phyloP scores from a whole-genome alignment of 2,329 filamentous ascomycete species.

The Nemania sp. region DNA sequence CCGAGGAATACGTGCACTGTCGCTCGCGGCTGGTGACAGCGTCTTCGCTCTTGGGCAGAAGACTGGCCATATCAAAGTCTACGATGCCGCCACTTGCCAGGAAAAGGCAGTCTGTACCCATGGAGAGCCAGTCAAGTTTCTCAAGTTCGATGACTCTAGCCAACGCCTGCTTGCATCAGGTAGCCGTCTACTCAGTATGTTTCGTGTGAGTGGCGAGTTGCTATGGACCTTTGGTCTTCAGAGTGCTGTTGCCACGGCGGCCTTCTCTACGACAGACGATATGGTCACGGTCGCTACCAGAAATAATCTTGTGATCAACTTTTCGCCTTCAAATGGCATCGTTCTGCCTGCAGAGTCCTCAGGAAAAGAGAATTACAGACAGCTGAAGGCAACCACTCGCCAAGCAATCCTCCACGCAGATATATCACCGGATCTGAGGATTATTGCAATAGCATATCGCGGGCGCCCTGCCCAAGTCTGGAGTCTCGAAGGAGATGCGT shows the following conservation, averaged over 20 bases:
- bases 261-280: slow-evolving; percentile 7
- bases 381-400: background rate
- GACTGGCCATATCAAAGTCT: slow-evolving; percentile 13
- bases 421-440: slow-evolving; percentile 11
- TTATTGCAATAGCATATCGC: slow-evolving; percentile 14
- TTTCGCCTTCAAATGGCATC: background rate
- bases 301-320: slow-evolving; percentile 1
- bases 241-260: background rate
- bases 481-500: slow-evolving; percentile 12
- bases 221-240: background rate
- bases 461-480: slow-evolving; percentile 10
- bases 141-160: slow-evolving; percentile 8
- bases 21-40: slow-evolving; percentile 4
- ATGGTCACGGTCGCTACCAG: background rate
- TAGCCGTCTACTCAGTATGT: slow-evolving; percentile 5
- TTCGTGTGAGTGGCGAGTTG: background rate
- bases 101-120: background rate
- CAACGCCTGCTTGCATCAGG: slow-evolving; percentile 6
- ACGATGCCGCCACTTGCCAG: slow-evolving; percentile 13
- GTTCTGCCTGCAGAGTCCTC: background rate
- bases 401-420: slow-evolving; percentile 10
- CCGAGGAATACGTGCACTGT: slow-evolving; percentile 1
- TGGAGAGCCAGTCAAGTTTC: slow-evolving; percentile 10
- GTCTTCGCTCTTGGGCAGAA: slow-evolving; percentile 16
- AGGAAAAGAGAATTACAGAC: background rate